Base-by-base conservation (phyloP, 345 rosid genomes). In the Citropsis articulata region DNA sequence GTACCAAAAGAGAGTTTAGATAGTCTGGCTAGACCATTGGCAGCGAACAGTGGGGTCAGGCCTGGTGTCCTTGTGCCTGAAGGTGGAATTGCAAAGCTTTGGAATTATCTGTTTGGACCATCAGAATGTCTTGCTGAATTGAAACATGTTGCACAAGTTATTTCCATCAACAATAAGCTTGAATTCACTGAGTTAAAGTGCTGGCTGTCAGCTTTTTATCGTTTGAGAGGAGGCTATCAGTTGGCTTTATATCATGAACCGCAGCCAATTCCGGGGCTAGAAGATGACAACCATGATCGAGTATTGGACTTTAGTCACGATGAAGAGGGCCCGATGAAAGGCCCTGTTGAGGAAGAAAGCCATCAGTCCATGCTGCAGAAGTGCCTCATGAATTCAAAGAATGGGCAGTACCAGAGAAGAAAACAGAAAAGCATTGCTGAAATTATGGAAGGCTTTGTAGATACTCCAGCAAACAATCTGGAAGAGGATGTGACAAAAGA, bases 381-480 rank as follows among this genome's bases (percentile, higher is more conserved):
- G 42, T 84, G 92, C 79, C 81, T 79, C 3, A 82, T 81, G 40
- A 84, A 66, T 78, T 79, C 88, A 16, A 87, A 81, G 56, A 85
- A 78, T 81, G 81, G 86, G 80, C 82, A 75, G 69, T 42, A 71
- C 64, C 89, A 86, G 72, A 85, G 83, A 67, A 84, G 89, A 82
- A 92, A 94, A 80, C 89, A 88, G 86, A 95, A 95, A 84, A 95
- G 99, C 82, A 90, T 95, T 81, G 91, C 97, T 79, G 94, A 92
- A 65, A 90, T 95, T 59, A 72, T 95, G 80, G 89, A 85, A 62
- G 87, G 82, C 42, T 81, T 83, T 55, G 36, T 62, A 0, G 65
- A 66, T 89, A 80, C 83, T 57, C 80, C 10, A 78, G 81, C 77
- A 35, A 79, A 75, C 53, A 78, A 77, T 65, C 80, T 71, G 68